These are phyloP conservation scores for Leccinum ochraceum DNA, from an alignment of 768 basidiomycete genomes.

Conservation along the genomic window DNA sequence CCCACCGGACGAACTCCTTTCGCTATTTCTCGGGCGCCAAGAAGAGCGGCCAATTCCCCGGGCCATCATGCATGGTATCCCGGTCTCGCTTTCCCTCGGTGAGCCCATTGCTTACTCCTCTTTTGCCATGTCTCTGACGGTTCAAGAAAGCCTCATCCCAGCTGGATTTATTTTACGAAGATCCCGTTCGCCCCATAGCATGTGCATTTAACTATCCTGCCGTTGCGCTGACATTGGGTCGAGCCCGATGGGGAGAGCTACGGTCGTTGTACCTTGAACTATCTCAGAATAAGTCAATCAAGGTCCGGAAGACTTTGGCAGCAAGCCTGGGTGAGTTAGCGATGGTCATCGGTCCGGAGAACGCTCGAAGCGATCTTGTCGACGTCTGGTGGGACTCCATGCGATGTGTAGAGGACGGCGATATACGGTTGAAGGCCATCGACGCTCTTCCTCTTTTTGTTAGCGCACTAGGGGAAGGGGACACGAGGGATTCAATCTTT, in stretches of 20 bases:
- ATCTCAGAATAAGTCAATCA: slow-evolving; percentile 54
- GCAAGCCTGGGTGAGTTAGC: slow-evolving; percentile 90
- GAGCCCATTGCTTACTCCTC: slow-evolving; percentile 1
- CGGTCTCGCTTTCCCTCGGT: slow-evolving; percentile 18
- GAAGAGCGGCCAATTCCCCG: slow-evolving; percentile 42
- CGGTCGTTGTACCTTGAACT: slow-evolving; percentile 68
- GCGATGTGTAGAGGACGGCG: slow-evolving; percentile 55
- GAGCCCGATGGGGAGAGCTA: slow-evolving; percentile 70
- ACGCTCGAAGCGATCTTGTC: slow-evolving; percentile 68
- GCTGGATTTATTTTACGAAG: slow-evolving; percentile 53
- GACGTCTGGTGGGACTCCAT: slow-evolving; percentile 68
- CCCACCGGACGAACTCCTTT: slow-evolving; percentile 73
- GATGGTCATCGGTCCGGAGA: slow-evolving; percentile 73
- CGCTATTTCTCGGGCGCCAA: slow-evolving; percentile 70
- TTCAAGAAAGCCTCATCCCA: slow-evolving; percentile 23
- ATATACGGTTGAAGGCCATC: slow-evolving; percentile 69
- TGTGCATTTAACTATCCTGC: slow-evolving; percentile 94
- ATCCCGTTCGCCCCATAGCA: slow-evolving; percentile 72
- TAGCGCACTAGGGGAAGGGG: slow-evolving; percentile 46
- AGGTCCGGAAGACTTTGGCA: slow-evolving; percentile 78
- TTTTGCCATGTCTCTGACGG: slow-evolving; percentile 7
- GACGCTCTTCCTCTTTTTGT: slow-evolving; percentile 65
- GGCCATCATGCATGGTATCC: slow-evolving; percentile 13
- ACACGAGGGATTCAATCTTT: slow-evolving; percentile 48
- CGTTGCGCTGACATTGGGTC: slow-evolving; percentile 80